A percentile compares a stretch with the other conserved stretches of the same genome.
Evolutionary conservation across 192 early-diverging fungal species (phyloP).

Genomic region (Backusella liffmaniae): DNA sequence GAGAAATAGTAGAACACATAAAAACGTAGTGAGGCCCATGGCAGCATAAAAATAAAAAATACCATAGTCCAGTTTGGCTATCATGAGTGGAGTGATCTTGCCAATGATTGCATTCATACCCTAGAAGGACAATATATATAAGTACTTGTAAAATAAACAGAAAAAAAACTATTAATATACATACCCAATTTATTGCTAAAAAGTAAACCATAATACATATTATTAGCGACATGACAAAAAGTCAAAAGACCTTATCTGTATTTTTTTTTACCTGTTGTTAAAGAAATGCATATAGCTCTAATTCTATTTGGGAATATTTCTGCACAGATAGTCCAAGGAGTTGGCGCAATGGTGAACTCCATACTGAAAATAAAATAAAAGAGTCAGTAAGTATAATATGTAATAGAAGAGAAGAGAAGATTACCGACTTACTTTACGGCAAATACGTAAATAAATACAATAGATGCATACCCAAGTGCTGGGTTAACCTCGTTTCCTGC

Average conservation of each 20-base stretch:
- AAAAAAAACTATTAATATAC: background rate
- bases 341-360: background rate
- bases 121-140: background rate
- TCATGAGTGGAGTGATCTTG: conserved; percentile 5
- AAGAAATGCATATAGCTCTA: conserved; percentile 4
- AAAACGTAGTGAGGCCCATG: background rate
- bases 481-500: background rate
- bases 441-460: conserved; percentile 1
- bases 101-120: conserved; percentile 9
- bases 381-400: background rate
- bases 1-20: background rate
- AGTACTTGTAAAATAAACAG: background rate
- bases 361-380: background rate
- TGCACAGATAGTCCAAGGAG: background rate
- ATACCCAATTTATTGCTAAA: conserved; percentile 6
- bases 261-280: background rate
- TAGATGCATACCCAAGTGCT: background rate
- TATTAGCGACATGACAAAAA: too few relatives aligned
- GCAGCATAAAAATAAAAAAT: background rate
- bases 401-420: too few relatives aligned
- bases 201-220: too few relatives aligned
- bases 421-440: background rate
- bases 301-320: conserved; percentile 12
- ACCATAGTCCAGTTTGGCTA: background rate
- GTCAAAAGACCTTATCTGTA: too few relatives aligned